Percentiles rank a stretch among this genome's conserved stretches.
These are phyloP conservation scores for Aegilops umbellulata DNA, from an alignment of 176 grass and related monocot species.

Conservation along the genomic window DNA sequence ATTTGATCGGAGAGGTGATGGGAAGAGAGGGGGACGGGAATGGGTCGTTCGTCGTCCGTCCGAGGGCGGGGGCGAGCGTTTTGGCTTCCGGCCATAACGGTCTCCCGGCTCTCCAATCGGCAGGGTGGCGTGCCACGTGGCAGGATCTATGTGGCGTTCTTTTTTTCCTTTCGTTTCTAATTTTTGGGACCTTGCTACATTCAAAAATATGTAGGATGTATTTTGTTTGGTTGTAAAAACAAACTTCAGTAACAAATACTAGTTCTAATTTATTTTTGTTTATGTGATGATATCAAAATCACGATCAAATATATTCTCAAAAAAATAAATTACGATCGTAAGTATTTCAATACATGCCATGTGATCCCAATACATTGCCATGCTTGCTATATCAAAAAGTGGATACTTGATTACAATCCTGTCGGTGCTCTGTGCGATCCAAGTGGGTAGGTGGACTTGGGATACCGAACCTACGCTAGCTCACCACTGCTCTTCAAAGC, in stretches of 20 bases:
- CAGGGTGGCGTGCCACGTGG: background rate
- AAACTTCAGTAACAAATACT: no score
- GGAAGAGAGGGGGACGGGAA: background rate
- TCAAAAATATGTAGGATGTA: background rate
- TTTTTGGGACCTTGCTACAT: background rate
- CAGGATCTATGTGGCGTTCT: background rate
- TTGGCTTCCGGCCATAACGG: constrained; percentile 37
- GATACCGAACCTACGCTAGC: no score
- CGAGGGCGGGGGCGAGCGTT: constrained; percentile 29
- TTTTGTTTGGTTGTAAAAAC: no score
- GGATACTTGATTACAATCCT: no score
- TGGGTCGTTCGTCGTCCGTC: constrained; percentile 35
- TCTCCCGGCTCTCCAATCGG: constrained; percentile 24
- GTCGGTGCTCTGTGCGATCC: no score
- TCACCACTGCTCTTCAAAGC: no score
- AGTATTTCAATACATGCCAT: no score
- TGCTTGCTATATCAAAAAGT: no score
- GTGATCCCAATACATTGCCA: no score
- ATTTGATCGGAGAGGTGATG: background rate
- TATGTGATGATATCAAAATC: background rate
- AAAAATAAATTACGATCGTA: no score
- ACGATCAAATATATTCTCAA: background rate
- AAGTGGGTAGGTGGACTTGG: no score
- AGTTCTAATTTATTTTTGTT: no score
- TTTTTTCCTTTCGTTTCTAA: background rate